Percentiles rank a stretch among this genome's conserved stretches.
Evolutionary conservation across 2,329 filamentous ascomycete genomes (phyloP).

Genomic region (Lizonia empirigonia): DNA sequence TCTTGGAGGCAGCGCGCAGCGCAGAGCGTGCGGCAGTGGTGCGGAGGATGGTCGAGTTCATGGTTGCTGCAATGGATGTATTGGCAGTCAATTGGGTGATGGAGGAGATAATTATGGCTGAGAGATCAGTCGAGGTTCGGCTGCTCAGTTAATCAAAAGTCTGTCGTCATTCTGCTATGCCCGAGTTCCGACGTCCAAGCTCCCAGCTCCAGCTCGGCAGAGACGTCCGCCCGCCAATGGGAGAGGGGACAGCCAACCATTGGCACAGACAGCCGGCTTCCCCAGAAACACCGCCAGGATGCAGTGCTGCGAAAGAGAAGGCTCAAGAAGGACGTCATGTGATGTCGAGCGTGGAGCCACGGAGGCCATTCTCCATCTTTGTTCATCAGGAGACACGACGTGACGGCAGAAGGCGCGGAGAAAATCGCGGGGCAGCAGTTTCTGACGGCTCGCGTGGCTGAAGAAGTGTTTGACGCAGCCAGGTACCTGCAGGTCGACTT

Average conservation of each 20-base stretch:
- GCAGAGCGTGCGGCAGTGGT: conserved; percentile 72
- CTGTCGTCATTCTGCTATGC: conserved; percentile 36
- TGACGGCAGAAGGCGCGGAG: neutral
- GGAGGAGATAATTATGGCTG: neutral
- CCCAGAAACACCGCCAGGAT: conserved; percentile 10
- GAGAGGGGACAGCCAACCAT: conserved; percentile 19
- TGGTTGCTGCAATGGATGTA: conserved; percentile 51
- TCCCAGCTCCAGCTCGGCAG: conserved; percentile 14
- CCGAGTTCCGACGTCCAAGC: conserved; percentile 26
- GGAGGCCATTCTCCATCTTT: neutral
- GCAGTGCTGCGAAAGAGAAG: neutral
- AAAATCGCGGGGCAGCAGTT: conserved; percentile 20
- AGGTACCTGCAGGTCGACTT: conserved; percentile 7
- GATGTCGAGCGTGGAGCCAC: neutral
- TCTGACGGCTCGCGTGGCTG: conserved; percentile 25
- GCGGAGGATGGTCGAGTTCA: conserved; percentile 79
- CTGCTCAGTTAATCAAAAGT: conserved; percentile 14
- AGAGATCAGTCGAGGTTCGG: neutral
- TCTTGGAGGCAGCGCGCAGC: conserved; percentile 70
- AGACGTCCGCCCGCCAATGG: conserved; percentile 18
- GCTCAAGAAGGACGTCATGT: neutral
- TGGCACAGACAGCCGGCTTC: conserved; percentile 8
- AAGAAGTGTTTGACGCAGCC: conserved; percentile 5
- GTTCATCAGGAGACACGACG: neutral
- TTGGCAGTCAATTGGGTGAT: conserved; percentile 28